Evolutionary conservation across 371 early-diverging fungal genomes (phyloP).

Genomic region (Mortierella sp.): DNA sequence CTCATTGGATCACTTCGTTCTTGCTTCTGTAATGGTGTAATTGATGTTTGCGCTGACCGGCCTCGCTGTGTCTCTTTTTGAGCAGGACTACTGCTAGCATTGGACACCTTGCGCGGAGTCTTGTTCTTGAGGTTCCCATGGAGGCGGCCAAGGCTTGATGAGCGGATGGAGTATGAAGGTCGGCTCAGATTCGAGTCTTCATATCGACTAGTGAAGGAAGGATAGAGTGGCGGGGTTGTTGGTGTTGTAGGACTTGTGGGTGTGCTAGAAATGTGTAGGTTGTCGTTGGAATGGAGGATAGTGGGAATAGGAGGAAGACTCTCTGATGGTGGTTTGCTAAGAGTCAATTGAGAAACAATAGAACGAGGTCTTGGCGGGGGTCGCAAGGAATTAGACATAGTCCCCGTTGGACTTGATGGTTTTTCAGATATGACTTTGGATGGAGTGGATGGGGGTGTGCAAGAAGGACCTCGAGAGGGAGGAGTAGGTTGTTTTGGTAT

Average conservation of each 20-base stretch:
- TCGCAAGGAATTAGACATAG: conserved; percentile 23
- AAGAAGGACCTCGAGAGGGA: conserved; percentile 2
- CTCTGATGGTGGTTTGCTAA: conserved; percentile 43
- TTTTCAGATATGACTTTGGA: conserved; percentile 23
- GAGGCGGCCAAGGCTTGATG: conserved; percentile 28
- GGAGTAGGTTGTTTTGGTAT: conserved; percentile 15
- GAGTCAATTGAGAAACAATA: conserved; percentile 27
- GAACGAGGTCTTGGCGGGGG: conserved; percentile 55
- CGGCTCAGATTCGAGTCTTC: conserved; percentile 9
- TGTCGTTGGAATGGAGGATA: conserved; percentile 40
- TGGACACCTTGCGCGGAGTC: conserved; percentile 16
- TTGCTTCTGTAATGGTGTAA: background rate
- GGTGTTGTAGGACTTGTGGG: conserved; percentile 43
- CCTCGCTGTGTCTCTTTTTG: conserved; percentile 13
- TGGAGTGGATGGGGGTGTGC: conserved; percentile 33
- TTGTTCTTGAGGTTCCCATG: conserved; percentile 12
- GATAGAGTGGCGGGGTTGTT: conserved; percentile 16
- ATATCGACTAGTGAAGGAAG: conserved; percentile 18
- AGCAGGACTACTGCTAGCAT: background rate
- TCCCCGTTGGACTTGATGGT: background rate
- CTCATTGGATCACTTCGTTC: background rate
- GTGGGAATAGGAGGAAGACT: conserved; percentile 50
- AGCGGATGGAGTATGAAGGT: conserved; percentile 17
- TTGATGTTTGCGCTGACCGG: background rate
- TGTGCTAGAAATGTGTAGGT: conserved; percentile 22